Evolutionary conservation across 768 basidiomycete species (phyloP).

Genomic region (Mycena alexandri): DNA sequence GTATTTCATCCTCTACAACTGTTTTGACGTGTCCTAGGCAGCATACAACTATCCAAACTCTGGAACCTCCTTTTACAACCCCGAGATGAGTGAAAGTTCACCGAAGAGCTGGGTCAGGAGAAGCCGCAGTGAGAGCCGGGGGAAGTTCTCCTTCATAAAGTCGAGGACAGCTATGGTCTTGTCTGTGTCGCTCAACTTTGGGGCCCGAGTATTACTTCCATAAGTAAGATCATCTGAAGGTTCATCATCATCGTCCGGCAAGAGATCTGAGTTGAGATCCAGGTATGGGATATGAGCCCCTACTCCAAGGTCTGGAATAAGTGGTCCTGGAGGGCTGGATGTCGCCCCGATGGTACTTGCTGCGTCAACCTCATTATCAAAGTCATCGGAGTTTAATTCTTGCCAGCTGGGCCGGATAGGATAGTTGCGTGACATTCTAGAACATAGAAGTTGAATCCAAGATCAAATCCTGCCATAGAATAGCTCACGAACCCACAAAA

Average conservation of each 20-base stretch:
- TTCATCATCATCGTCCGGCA: conserved; percentile 2
- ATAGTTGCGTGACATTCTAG: too few relatives aligned
- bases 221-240: conserved; percentile 1
- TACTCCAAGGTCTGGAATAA: neutral
- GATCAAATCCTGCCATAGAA: too few relatives aligned
- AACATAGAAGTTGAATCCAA: too few relatives aligned
- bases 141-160: conserved; percentile 8
- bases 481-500: too few relatives aligned
- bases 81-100: too few relatives aligned
- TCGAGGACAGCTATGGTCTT: conserved; percentile 6
- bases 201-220: neutral
- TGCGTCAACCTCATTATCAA: conserved; percentile 7
- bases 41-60: too few relatives aligned
- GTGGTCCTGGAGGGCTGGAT: conserved; percentile 10
- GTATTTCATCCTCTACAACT: too few relatives aligned
- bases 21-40: too few relatives aligned
- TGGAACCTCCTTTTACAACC: too few relatives aligned
- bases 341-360: conserved; percentile 12
- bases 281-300: neutral
- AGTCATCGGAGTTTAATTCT: too few relatives aligned
- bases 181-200: neutral
- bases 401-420: conserved; percentile 10
- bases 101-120: neutral
- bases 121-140: neutral
- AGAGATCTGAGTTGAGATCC: neutral